Conservation (phyloP, 805 yeast species). For the Wickerhamiella nectarea region DNA sequence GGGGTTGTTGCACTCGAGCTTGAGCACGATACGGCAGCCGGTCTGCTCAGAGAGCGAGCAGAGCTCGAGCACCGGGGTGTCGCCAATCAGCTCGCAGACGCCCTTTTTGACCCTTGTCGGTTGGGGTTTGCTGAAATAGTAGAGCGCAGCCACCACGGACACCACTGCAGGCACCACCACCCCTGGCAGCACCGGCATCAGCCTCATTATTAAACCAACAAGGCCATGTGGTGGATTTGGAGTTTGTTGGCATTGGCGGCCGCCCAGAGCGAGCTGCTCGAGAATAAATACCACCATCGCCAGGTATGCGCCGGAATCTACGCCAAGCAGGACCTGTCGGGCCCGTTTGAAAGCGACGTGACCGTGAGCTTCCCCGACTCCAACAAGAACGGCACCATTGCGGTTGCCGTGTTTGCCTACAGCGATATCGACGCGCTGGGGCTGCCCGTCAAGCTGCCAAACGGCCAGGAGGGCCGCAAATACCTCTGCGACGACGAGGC, state of each 20-base stretch:
- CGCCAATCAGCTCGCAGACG: slow-evolving; percentile 62
- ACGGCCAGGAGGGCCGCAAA: slow-evolving; percentile 24
- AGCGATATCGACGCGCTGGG: slow-evolving; percentile 65
- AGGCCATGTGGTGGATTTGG: neutral
- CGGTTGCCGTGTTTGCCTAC: slow-evolving; percentile 68
- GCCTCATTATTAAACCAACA: neutral
- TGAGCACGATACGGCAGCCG: slow-evolving; percentile 76
- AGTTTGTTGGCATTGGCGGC: slow-evolving; percentile 10
- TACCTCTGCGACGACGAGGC: slow-evolving; percentile 70
- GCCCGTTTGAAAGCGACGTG: slow-evolving; percentile 26
- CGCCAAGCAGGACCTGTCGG: slow-evolving; percentile 76
- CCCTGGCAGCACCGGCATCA: neutral
- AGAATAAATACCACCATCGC: slow-evolving; percentile 36
- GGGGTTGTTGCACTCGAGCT: slow-evolving; percentile 73
- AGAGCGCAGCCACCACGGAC: neutral
- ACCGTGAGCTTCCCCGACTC: slow-evolving; percentile 13
- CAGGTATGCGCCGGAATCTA: slow-evolving; percentile 88
- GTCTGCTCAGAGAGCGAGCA: slow-evolving; percentile 57
- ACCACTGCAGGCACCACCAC: neutral
- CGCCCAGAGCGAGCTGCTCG: slow-evolving; percentile 17
- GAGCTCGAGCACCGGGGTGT: slow-evolving; percentile 72
- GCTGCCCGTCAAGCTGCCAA: slow-evolving; percentile 31
- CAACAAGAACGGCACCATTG: slow-evolving; percentile 7
- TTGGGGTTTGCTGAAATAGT: neutral
- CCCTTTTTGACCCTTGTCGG: neutral